phyloP scores from a whole-genome alignment of 345 rosid genomes.

The Leavenworthia alabamica region DNA sequence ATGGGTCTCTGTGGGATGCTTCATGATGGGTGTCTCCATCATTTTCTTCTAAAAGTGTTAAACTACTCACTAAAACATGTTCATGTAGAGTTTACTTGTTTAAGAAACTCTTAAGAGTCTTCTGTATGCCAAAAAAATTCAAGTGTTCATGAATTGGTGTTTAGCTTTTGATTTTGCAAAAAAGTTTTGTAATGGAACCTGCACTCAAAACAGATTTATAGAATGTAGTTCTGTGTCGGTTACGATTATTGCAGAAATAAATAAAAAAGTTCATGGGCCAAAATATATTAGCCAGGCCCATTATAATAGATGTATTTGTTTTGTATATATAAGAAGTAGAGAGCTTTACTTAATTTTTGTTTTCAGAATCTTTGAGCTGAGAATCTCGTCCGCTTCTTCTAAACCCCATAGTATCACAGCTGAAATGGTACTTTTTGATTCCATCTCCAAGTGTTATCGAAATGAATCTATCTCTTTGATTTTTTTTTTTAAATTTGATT shows the following conservation, averaged over 20 bases:
- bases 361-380: no score
- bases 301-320: not conserved
- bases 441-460: not conserved
- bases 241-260: not conserved
- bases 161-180: not conserved
- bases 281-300: not conserved
- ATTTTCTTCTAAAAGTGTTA: conserved; percentile 64
- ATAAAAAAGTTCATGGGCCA: conserved; percentile 2
- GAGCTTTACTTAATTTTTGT: not conserved
- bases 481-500: not conserved
- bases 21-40: conserved; percentile 77
- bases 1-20: conserved; percentile 91
- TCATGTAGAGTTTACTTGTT: conserved; percentile 18
- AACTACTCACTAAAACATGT: not conserved
- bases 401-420: conserved; percentile 22
- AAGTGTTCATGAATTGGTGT: not conserved
- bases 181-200: no score
- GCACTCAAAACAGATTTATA: no score
- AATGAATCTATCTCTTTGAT: not conserved
- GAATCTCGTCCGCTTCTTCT: conserved; percentile 6
- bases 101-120: conserved; percentile 2
- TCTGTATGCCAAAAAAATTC: conserved; percentile 5
- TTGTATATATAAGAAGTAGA: not conserved
- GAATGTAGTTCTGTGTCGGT: not conserved
- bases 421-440: conserved; percentile 18